Evolutionary conservation across 228 moss, liverwort and hornwort species (phyloP).

Genomic region (Sphagnum fallax): DNA sequence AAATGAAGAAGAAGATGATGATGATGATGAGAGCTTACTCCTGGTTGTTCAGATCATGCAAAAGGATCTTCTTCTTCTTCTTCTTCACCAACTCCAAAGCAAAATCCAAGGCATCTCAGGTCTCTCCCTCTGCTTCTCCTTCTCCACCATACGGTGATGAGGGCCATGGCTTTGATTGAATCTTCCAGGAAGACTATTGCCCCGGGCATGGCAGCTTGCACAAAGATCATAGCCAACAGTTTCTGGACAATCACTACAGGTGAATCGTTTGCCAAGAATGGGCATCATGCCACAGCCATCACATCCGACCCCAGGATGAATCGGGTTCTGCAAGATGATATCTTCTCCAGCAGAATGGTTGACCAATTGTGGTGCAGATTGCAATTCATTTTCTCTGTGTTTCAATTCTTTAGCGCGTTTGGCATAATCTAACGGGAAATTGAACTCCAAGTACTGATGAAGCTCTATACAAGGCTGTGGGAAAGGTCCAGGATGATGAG

Average conservation of each 20-base stretch:
- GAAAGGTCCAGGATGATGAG: constrained; percentile 62
- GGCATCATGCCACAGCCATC: constrained; percentile 98
- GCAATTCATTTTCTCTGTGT: constrained; percentile 13
- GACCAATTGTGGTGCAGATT: constrained; percentile 4
- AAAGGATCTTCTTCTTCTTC: not conserved
- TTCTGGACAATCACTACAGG: constrained; percentile 62
- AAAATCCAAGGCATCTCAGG: constrained; percentile 13
- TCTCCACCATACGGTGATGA: constrained; percentile 56
- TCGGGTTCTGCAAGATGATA: constrained; percentile 22
- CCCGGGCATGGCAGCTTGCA: constrained; percentile 52
- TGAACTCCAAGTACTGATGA: constrained; percentile 68
- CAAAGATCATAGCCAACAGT: constrained; percentile 78
- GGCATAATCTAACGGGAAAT: constrained; percentile 43
- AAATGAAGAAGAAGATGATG: too few relatives aligned
- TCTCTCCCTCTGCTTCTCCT: constrained; percentile 18
- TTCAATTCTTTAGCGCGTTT: constrained; percentile 34
- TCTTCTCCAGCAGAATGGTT: constrained; percentile 10
- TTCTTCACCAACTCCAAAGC: constrained; percentile 33
- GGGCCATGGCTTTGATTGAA: constrained; percentile 73
- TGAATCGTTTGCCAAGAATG: constrained; percentile 56
- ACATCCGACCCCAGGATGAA: constrained; percentile 65
- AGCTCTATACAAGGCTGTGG: constrained; percentile 73
- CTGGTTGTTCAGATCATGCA: too few relatives aligned
- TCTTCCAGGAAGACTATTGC: constrained; percentile 45
- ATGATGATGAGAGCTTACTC: too few relatives aligned